Conservation (phyloP, 495 filamentous ascomycete genomes). For the Podospora tetraspora region DNA sequence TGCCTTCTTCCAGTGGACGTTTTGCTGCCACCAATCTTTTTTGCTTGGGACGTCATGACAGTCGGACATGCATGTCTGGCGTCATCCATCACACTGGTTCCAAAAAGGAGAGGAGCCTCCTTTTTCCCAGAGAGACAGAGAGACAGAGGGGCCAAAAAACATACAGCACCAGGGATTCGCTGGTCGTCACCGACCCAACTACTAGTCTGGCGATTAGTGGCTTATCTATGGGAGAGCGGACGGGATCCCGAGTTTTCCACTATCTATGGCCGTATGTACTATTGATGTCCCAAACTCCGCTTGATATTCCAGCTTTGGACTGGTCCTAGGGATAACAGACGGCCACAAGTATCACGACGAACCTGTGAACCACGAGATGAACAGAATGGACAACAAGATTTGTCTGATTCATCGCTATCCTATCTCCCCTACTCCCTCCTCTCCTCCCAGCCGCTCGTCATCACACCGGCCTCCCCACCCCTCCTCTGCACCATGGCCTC, state of each 20-base stretch:
- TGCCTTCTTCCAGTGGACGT: too few species aligned
- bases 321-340: too few species aligned
- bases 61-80: too few species aligned
- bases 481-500: background rate
- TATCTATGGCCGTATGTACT: conserved; percentile 20
- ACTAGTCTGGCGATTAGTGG: conserved; percentile 35
- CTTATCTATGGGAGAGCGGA: conserved; percentile 48
- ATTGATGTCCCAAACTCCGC: too few species aligned
- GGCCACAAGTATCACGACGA: too few species aligned
- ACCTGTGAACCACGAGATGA: background rate
- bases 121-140: too few species aligned
- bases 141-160: too few species aligned
- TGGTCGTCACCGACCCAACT: conserved; percentile 38
- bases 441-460: background rate
- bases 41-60: background rate
- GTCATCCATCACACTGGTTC: background rate
- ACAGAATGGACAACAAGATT: background rate
- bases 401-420: background rate
- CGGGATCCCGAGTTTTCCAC: conserved; percentile 46
- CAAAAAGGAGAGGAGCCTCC: too few species aligned
- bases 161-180: background rate
- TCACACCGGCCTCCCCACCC: background rate
- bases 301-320: too few species aligned
- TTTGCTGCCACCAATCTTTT: too few species aligned
- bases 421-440: background rate